A percentile compares a stretch with the other conserved stretches of the same genome.
Evolutionary conservation across 129 eudicot species (phyloP).

Genomic region (Glebionis coronaria): DNA sequence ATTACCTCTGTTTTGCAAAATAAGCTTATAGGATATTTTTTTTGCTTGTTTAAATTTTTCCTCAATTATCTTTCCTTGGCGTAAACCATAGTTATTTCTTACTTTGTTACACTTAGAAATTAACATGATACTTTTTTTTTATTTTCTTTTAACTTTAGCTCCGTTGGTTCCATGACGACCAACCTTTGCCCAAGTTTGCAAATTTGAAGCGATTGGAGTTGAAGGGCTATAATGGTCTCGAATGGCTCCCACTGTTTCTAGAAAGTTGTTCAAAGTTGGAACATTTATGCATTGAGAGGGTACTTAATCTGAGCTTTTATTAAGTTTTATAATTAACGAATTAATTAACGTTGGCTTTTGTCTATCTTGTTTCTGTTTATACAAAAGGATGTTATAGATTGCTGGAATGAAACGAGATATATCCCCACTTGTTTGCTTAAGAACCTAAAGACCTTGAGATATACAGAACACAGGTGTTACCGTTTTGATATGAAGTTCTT

Average conservation of each 20-base stretch:
- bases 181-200: too few relatives aligned
- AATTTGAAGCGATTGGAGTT: too few relatives aligned
- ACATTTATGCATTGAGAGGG: background rate
- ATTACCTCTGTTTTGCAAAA: too few relatives aligned
- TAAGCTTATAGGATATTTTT: too few relatives aligned
- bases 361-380: background rate
- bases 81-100: too few relatives aligned
- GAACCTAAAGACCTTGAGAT: slow-evolving; percentile 8
- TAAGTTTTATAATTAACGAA: background rate
- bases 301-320: background rate
- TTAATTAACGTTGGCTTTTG: background rate
- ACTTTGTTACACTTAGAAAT: too few relatives aligned
- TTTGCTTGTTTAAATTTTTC: too few relatives aligned
- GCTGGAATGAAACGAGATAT: slow-evolving; percentile 1
- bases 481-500: slow-evolving; percentile 2
- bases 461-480: background rate
- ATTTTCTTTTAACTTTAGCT: too few relatives aligned
- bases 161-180: too few relatives aligned
- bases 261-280: slow-evolving; percentile 4
- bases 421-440: slow-evolving; percentile 11
- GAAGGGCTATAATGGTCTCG: background rate
- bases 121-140: too few relatives aligned
- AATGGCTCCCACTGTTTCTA: background rate
- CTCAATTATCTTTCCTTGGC: too few relatives aligned
- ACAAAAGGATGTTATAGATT: background rate